phyloP scores from a whole-genome alignment of 768 basidiomycete species.

The Boletus bicolor region DNA sequence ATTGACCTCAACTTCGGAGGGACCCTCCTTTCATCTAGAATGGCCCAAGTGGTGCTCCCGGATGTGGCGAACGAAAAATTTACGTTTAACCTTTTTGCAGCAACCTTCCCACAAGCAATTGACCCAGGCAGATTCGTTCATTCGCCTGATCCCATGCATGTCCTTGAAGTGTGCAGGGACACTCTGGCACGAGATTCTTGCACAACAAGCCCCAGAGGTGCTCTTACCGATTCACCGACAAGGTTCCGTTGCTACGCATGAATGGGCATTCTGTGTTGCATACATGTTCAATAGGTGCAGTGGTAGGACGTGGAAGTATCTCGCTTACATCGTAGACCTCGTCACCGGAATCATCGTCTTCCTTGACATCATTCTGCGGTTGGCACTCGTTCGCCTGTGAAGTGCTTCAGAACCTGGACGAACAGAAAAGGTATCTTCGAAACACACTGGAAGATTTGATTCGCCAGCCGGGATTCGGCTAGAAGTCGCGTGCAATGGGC shows the following conservation, averaged over 20 bases:
- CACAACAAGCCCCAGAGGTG: neutral
- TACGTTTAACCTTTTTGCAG: accelerated
- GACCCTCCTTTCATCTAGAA: neutral
- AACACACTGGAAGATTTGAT: neutral
- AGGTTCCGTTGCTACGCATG: neutral
- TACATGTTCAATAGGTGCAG: neutral
- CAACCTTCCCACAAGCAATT: neutral
- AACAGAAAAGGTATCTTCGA: neutral
- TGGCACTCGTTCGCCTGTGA: neutral
- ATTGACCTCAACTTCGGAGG: neutral
- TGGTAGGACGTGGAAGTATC: neutral
- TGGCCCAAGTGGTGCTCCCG: neutral
- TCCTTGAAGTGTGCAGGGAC: neutral
- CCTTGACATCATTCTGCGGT: neutral
- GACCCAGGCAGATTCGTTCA: accelerated
- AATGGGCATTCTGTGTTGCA: neutral
- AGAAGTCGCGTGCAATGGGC: neutral
- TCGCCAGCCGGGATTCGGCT: accelerated
- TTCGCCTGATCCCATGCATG: neutral
- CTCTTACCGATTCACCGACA: neutral
- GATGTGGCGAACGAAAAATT: slow-evolving; percentile 9
- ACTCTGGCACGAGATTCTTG: neutral
- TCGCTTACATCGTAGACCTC: neutral
- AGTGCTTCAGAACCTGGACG: neutral
- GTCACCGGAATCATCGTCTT: neutral